Base-by-base conservation (phyloP, 768 basidiomycete species). In the Mycena vulgaris region DNA sequence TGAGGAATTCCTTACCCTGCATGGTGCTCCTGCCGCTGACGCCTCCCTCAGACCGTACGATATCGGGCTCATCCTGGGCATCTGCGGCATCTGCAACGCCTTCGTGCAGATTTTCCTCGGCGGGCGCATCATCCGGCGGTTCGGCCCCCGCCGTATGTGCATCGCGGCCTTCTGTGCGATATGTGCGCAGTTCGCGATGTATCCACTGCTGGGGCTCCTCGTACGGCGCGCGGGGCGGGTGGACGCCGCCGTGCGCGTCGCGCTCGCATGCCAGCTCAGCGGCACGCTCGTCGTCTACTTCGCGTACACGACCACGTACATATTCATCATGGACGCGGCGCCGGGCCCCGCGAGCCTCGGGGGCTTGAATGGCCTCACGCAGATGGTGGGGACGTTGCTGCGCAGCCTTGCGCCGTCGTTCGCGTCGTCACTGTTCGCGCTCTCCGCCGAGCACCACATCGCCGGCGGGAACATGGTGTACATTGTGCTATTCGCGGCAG, bases 401-500 rank as follows among this genome's bases (percentile, higher is more conserved):
- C 83, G 64, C 27, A 51, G 58, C 51, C 3, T 58, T 23, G 64
- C 63, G 28, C 64, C 69, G 23, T 70, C 64, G 6, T 66, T 66
- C 3, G 83, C 90, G 2, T 90, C 88, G 63, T 91, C 92, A 37
- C 83, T 92, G 57, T 94, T 91, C 80, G 90, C 93, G 28, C 75
- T 93, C 39, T 92, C 92, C 0, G 87, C 89, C 49, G 83, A 87
- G 39, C 82, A 83, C 61, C 77, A 85, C 40, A 83, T 88, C 67
- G 78, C 90, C 45, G 87, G 86, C 6, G 91, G 91, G 5, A 78
- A 84, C 66, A 78, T 92, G 27, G 91, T 91, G 6, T 92, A 93
- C 71, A 83, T 80, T 67, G 74, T 81, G 40, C 78, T 87, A 16
- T 72, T 83, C 17, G 68, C 66, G 0, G 52, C 82, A 19, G 76